phyloP scores from a whole-genome alignment of 1,284 basidiomycete species.

The Blastosporella zonata region DNA sequence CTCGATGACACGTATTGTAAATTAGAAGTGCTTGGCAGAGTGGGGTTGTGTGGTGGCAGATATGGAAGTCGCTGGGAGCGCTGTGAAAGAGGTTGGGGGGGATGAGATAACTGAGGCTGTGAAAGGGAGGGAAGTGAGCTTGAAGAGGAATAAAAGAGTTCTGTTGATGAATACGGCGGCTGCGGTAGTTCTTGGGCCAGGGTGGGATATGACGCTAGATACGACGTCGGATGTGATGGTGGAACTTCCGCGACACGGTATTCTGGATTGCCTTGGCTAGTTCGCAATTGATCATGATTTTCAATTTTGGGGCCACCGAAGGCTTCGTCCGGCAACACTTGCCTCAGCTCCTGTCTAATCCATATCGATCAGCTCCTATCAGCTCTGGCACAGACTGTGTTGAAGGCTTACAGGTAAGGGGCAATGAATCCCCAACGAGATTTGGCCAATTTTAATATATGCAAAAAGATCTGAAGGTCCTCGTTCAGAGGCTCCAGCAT shows the following conservation, averaged over 20 bases:
- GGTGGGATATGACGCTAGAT: not conserved
- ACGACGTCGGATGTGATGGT: not conserved
- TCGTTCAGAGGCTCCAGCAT: slow-evolving; percentile 39
- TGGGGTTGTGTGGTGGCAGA: not conserved
- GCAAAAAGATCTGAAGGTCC: slow-evolving; percentile 38
- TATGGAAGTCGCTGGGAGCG: not conserved
- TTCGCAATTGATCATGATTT: not conserved
- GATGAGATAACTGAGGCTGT: not conserved
- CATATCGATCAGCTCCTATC: slow-evolving; percentile 1
- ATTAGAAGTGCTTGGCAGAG: not conserved
- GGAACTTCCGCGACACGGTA: not conserved
- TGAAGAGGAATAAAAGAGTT: not conserved
- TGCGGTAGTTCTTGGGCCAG: not conserved
- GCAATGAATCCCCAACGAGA: slow-evolving; percentile 43
- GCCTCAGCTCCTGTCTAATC: slow-evolving; percentile 14
- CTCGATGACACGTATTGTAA: not conserved
- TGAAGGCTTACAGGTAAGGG: slow-evolving; percentile 40
- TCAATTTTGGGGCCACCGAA: not conserved
- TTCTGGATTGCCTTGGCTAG: not conserved
- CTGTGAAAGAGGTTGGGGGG: not conserved
- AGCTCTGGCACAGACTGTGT: not conserved
- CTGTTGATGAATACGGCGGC: not conserved
- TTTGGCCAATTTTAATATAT: slow-evolving; percentile 37
- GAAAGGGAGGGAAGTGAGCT: slow-evolving; percentile 3
- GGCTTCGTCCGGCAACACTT: slow-evolving; percentile 12